Evolutionary conservation across 441 rosid species (phyloP).

Genomic region (Adansonia madagascariensis): DNA sequence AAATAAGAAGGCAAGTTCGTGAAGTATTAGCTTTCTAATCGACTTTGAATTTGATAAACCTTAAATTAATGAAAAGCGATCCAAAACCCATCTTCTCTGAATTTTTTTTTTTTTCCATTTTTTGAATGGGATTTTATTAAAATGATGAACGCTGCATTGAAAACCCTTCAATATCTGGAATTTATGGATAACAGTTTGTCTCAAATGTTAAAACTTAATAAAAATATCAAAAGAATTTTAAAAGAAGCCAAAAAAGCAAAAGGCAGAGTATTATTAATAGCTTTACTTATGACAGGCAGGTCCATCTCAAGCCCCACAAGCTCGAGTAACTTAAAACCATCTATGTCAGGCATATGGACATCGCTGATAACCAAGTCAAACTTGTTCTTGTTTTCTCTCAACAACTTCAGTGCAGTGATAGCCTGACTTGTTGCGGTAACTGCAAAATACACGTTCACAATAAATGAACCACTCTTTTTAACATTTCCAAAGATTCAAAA

Average conservation of each 20-base stretch:
- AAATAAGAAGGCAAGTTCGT: neutral
- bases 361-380: conserved; percentile 72
- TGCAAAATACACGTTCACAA: conserved; percentile 40
- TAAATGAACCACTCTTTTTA: conserved; percentile 9
- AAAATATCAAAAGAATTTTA: neutral
- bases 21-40: neutral
- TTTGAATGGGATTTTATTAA: neutral
- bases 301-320: no score
- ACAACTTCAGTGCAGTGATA: conserved; percentile 49
- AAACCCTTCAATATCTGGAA: neutral
- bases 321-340: no score
- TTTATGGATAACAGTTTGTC: neutral
- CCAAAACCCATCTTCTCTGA: neutral
- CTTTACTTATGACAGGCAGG: conserved; percentile 52
- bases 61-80: neutral
- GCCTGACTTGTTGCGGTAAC: conserved; percentile 62
- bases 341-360: conserved; percentile 73
- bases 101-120: neutral
- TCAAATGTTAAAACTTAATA: neutral
- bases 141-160: neutral
- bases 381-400: conserved; percentile 60
- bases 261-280: conserved; percentile 8
- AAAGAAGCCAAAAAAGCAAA: neutral
- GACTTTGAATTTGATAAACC: neutral
- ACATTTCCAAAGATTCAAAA: conserved; percentile 13